phyloP scores from a whole-genome alignment of 2,329 filamentous ascomycete species.

The Grosmannia serpens region DNA sequence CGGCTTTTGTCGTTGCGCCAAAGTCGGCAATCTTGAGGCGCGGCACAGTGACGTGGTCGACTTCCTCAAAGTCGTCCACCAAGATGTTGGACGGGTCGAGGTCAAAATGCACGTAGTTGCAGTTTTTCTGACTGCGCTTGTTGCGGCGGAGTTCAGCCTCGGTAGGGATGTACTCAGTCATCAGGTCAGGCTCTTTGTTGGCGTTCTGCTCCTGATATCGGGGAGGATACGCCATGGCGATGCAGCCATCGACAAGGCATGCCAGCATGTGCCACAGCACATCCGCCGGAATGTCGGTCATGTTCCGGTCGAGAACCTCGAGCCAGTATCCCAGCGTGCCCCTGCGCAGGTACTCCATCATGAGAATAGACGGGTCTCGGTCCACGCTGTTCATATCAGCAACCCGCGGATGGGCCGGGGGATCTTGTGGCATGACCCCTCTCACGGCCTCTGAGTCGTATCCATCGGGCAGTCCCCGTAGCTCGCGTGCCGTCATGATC shows the following conservation, averaged over 20 bases:
- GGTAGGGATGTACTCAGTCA: background rate
- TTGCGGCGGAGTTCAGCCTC: background rate
- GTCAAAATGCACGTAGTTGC: conserved; percentile 13
- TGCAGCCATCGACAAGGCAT: conserved; percentile 11
- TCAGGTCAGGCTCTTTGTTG: background rate
- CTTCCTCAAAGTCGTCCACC: background rate
- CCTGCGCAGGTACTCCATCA: conserved; percentile 7
- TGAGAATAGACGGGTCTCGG: background rate
- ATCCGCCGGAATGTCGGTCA: background rate
- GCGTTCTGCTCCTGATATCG: background rate
- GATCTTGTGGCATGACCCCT: background rate
- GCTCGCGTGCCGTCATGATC: background rate
- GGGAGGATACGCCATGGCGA: conserved; percentile 11
- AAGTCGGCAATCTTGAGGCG: conserved; percentile 11
- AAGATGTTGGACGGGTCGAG: conserved; percentile 13
- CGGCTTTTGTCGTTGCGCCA: background rate
- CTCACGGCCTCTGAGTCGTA: background rate
- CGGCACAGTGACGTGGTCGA: background rate
- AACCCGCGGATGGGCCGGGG: background rate
- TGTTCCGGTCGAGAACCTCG: background rate
- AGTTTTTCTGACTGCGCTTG: background rate
- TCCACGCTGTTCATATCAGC: background rate
- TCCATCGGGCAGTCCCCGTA: conserved; percentile 2
- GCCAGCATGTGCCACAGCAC: conserved; percentile 11
- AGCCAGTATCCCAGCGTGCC: conserved; percentile 9